Evolutionary conservation across 1,284 basidiomycete genomes (phyloP).

Genomic region (Heterobasidion annosum): DNA sequence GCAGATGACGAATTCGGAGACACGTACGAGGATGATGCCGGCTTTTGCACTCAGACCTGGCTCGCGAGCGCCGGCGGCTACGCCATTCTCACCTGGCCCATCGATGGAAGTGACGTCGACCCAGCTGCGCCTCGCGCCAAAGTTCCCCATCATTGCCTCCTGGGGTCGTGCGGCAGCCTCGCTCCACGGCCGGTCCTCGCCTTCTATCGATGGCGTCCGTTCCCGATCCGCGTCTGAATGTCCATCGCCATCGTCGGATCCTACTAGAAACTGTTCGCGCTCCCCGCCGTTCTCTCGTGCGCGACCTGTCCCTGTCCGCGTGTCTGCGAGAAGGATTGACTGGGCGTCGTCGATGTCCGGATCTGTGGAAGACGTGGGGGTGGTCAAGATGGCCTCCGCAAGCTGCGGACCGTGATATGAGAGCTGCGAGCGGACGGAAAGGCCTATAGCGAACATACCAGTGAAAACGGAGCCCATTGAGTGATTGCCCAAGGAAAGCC

Average conservation of each 20-base stretch:
- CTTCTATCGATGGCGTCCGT: not conserved
- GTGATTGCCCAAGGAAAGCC: slow-evolving; percentile 77
- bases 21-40: slow-evolving; percentile 78
- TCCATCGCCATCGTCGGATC: slow-evolving; percentile 24
- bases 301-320: slow-evolving; percentile 15
- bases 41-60: slow-evolving; percentile 46
- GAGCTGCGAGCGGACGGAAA: not conserved
- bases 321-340: slow-evolving; percentile 42
- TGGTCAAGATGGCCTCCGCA: slow-evolving; percentile 54
- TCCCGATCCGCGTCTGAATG: slow-evolving; percentile 18
- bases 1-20: slow-evolving; percentile 5
- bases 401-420: slow-evolving; percentile 33
- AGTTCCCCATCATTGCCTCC: slow-evolving; percentile 31
- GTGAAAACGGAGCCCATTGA: slow-evolving; percentile 73
- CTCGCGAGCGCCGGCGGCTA: slow-evolving; percentile 10
- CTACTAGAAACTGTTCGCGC: slow-evolving; percentile 1
- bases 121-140: slow-evolving; percentile 34
- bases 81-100: not conserved
- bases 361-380: slow-evolving; percentile 31
- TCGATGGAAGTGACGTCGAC: slow-evolving; percentile 21
- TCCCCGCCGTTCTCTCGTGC: slow-evolving; percentile 14
- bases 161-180: not conserved
- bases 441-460: slow-evolving; percentile 34
- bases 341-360: slow-evolving; percentile 26
- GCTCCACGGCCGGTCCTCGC: not conserved